These are phyloP conservation scores for Metarhizium robertsii DNA, from an alignment of 2,329 filamentous ascomycete genomes.

Conservation along the genomic window DNA sequence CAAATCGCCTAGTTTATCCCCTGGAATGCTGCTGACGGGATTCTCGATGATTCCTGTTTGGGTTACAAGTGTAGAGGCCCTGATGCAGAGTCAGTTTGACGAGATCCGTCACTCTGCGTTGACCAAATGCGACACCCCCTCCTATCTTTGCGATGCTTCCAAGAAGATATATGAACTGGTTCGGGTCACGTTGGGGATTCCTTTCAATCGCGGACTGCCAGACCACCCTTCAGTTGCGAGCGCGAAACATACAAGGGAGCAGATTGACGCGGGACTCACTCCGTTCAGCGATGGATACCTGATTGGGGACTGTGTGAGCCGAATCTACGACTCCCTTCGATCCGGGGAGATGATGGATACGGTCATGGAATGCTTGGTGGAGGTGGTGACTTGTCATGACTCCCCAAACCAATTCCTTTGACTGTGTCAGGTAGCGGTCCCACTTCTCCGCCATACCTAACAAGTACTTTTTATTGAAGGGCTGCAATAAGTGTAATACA, in stretches of 20 bases:
- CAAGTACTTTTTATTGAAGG: too few relatives aligned
- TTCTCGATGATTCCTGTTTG: background rate
- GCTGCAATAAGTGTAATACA: too few relatives aligned
- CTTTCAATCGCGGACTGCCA: background rate
- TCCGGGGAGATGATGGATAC: background rate
- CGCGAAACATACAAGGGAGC: background rate
- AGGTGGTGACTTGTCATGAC: background rate
- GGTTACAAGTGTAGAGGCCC: background rate
- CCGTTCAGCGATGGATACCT: background rate
- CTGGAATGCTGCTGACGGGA: background rate
- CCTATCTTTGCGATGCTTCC: background rate
- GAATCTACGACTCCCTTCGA: background rate
- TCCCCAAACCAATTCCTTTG: background rate
- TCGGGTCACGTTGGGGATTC: background rate
- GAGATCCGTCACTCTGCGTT: background rate
- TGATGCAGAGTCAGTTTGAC: background rate
- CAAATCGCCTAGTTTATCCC: background rate
- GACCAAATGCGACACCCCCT: background rate
- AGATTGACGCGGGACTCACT: background rate
- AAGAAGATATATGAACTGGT: background rate
- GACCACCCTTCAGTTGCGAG: background rate
- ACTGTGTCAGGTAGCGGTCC: constrained; percentile 8
- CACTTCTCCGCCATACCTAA: too few relatives aligned
- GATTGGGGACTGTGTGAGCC: background rate
- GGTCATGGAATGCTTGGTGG: background rate